Base-by-base conservation (phyloP, 495 filamentous ascomycete species). In the Neurospora sublineolata region DNA sequence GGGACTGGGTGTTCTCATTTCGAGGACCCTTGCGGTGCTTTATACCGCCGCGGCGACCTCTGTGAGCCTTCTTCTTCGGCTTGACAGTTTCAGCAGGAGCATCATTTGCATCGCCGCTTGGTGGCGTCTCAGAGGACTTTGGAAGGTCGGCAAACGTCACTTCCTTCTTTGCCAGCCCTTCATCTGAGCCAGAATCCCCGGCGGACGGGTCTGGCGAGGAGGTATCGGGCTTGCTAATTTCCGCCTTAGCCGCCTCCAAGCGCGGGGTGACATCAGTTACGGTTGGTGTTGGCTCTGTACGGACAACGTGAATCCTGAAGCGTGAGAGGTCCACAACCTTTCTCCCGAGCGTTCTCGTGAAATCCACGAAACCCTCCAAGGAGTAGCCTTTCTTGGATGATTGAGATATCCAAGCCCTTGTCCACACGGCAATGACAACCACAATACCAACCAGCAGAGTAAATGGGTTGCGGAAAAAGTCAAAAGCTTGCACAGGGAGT, bases 21-120 rank as follows among this genome's bases (percentile, higher is more conserved):
- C 79, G 77, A 37, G 16, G 30, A 30, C 80, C 81, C 72, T 93
- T 92, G 71, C 87, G 88, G 74, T 93, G 90, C 71, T 89, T 88
- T 64, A 87, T 86, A 14, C 94, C 94, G 44, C 94, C 95, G 64
- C 95, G 88, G 42, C 89, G 88, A 16, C 95, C 95, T 73, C 95
- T 88, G 67, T 91, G 91, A 3, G 86, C 85, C 77, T 93, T 95
- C 82, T 93, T 95, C 82, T 94, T 94, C 38, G 90, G 76, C 68
- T 82, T 79, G 44, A 78, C 81, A 8, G 79, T 74, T 64, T 84
- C 80, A 7, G 82, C 81, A 0, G 76, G 75, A 0, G 75, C 75
- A 27, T 82, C 72, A 23, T 79, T 79, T 1, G 81, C 82, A 11
- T 77, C 80, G 38, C 80, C 79, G 52, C 10, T 33, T 16, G 11